Percentiles rank a stretch among this genome's conserved stretches.
phyloP scores from a whole-genome alignment of 441 rosid genomes.

The Erysimum cheiri region DNA sequence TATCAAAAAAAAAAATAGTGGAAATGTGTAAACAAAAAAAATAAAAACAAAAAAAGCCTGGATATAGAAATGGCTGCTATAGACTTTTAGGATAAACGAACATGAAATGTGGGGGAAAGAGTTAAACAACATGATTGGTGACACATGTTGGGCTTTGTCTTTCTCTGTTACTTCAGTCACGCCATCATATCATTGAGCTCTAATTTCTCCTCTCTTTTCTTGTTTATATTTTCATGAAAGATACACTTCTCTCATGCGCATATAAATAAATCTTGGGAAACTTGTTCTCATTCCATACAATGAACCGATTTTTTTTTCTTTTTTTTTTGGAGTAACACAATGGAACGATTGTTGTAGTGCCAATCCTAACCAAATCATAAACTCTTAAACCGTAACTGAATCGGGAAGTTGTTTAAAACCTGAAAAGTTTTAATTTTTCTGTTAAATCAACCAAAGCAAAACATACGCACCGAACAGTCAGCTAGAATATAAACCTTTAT shows the following conservation, averaged over 20 bases:
- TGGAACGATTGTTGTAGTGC: too few species aligned
- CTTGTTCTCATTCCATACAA: too few species aligned
- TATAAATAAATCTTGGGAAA: neutral
- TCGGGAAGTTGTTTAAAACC: too few species aligned
- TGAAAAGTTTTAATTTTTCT: too few species aligned
- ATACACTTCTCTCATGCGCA: neutral
- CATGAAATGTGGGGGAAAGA: slow-evolving; percentile 37
- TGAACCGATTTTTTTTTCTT: too few species aligned
- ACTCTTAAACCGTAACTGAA: too few species aligned
- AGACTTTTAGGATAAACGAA: slow-evolving; percentile 20
- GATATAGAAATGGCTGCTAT: slow-evolving; percentile 4
- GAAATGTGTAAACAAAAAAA: neutral
- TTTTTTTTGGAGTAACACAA: too few species aligned
- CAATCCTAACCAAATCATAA: too few species aligned
- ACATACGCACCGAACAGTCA: neutral
- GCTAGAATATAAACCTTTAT: too few species aligned
- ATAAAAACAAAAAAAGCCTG: neutral
- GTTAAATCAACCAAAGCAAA: neutral
- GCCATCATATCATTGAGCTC: slow-evolving; percentile 37
- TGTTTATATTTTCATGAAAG: too few species aligned
- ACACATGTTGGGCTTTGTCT: slow-evolving; percentile 37
- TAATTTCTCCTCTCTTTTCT: slow-evolving; percentile 7
- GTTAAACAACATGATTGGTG: slow-evolving; percentile 37
- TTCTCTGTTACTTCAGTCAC: slow-evolving; percentile 34
- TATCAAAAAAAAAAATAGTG: neutral